Evolutionary conservation across 192 early-diverging fungal genomes (phyloP), one percentile per base, ranked within the genome.

Genomic region (Backusella psychrophila): DNA sequence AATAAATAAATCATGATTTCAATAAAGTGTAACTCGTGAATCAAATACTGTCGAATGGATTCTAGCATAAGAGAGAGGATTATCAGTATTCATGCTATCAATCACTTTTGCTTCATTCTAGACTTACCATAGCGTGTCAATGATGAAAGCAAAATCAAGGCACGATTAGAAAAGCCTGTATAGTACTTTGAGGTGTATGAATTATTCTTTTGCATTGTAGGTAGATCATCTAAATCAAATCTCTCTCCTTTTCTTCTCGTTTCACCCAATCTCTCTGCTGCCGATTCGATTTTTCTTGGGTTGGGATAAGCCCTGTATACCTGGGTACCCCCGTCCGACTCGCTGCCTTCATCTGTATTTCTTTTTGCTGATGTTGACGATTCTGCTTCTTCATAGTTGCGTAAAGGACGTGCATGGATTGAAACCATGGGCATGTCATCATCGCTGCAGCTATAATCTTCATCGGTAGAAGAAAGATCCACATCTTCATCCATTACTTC

Each of bases 1-100:
- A 75, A 74, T 33, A 81, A 15, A 44, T 81, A 77, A 1, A 77
- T 42, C 66, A 81, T 46, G 14, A 77, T 68, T 31, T 70, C 69
- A 23, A 81, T 66, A 49, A 81, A 74, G 3, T 74, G 41, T 23
- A 81, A 34, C 29, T 81, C 71, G 23, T 75, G 46, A 17, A 77
- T 69, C 31, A 81, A 49, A 39, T 81, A 81, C 19, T 65, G 59
- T 9, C 76, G 39, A 2, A 75, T 56, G 53, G 74, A 66, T 9
- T 44, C 76, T 75, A 59, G 5, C 36, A 34, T 23, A 69, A 14
- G 44, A 36, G 7, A 73, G 42, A 39, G 12, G 4, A 7, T 26
- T 19, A 49, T 49, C 46, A 59, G 21, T 4, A 59, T 29, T 59
- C 11, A 14, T 59, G 14, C 19, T 26, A 29, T 49, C 5, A 0